A percentile compares a stretch with the other conserved stretches of the same genome.
Conservation (phyloP, 164 flowering plant genomes). For the Houttuynia cordata region DNA sequence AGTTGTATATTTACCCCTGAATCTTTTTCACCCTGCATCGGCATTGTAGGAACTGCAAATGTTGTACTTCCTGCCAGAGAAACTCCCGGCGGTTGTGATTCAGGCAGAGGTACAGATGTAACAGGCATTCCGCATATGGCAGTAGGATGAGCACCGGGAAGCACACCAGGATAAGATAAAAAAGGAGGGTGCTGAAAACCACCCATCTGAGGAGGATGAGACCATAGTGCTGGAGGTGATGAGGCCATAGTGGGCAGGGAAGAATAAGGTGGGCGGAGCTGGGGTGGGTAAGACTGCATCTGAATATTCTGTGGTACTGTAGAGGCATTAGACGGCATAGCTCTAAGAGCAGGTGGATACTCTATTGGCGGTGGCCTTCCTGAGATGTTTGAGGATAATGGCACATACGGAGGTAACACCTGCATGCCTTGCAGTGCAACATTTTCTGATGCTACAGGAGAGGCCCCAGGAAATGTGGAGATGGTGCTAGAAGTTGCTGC, state of each 20-base stretch:
- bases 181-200: constrained; percentile 47
- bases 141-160: constrained; percentile 41
- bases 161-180: constrained; percentile 39
- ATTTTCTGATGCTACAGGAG: constrained; percentile 24
- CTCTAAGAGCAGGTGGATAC: constrained; percentile 26
- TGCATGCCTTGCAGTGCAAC: constrained; percentile 43
- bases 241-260: constrained; percentile 35
- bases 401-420: constrained; percentile 27
- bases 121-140: constrained; percentile 31
- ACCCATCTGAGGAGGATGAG: constrained; percentile 47
- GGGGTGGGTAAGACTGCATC: constrained; percentile 22
- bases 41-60: constrained; percentile 16
- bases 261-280: constrained; percentile 20
- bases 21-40: constrained; percentile 17
- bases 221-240: constrained; percentile 60
- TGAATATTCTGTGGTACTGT: constrained; percentile 22
- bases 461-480: constrained; percentile 15
- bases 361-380: constrained; percentile 16
- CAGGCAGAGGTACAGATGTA: constrained; percentile 38
- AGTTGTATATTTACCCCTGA: constrained; percentile 26
- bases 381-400: constrained; percentile 15
- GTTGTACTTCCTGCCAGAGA: constrained; percentile 22
- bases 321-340: constrained; percentile 17
- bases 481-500: neutral
- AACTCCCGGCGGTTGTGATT: constrained; percentile 63